Evolutionary conservation across 768 basidiomycete species (phyloP).

Genomic region (Dacryopinax primogenitus): DNA sequence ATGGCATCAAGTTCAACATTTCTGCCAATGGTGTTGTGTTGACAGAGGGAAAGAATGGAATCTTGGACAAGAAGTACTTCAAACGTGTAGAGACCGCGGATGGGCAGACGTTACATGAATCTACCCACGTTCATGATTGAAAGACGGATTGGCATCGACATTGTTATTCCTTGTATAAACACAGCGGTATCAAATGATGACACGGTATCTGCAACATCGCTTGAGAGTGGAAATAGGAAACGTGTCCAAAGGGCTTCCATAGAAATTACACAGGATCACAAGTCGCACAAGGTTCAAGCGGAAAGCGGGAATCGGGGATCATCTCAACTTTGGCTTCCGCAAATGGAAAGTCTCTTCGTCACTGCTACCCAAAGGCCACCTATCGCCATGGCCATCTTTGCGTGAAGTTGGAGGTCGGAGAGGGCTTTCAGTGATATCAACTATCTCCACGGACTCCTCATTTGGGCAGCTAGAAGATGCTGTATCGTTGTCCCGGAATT

Average conservation of each 20-base stretch:
- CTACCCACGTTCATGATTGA: neutral
- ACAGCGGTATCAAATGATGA: neutral
- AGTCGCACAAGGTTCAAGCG: neutral
- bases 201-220: neutral
- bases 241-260: neutral
- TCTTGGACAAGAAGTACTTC: constrained; percentile 54
- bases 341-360: neutral
- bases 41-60: constrained; percentile 63
- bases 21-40: constrained; percentile 84
- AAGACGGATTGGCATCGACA: neutral
- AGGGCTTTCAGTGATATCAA: too few species aligned
- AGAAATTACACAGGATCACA: neutral
- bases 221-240: neutral
- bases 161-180: neutral
- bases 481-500: too few species aligned
- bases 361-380: neutral
- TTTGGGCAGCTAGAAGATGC: too few species aligned
- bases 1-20: constrained; percentile 59
- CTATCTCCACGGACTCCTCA: too few species aligned
- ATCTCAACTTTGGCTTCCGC: neutral
- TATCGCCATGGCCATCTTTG: neutral
- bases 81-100: constrained; percentile 42
- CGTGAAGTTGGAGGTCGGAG: too few species aligned
- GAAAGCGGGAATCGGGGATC: too few species aligned
- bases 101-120: constrained; percentile 4